Evolutionary conservation across 208 protist species (phyloP), one percentile per base, ranked within the genome.

Genomic region (Acanthamoeba polyphaga): DNA sequence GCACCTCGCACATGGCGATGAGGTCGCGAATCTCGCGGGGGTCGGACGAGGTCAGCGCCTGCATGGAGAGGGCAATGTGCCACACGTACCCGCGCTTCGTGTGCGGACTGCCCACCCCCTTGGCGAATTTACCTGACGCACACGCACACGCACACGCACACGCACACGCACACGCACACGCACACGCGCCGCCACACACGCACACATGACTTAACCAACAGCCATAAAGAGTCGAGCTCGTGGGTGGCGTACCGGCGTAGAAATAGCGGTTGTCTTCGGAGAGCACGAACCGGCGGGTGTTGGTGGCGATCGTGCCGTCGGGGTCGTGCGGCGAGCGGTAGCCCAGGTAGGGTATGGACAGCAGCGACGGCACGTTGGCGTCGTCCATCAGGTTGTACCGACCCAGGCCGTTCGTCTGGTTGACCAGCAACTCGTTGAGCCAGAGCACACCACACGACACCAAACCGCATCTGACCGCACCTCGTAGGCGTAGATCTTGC

Each of bases 401-500:
- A 2, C 96, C 96, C n/a, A 38, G 68, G 24, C 96, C 94, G 64
- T 96, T 91, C 49, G 64, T 78, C 89, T 91, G 87, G n/a, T n/a
- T n/a, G n/a, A n/a, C n/a, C n/a, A 89, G 27, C 12, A 6, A 89
- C 24, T 62, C 34, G 24, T 27, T n/a, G 8, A 89, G 64, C 34
- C 7, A 4, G 72, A 55, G 24, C 10, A 8, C n/a, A 29, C 64
- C 38, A 38, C 38, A 38, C 38, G 38, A 38, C 38, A 53, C 10
- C 2, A 55, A 7, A 17, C 49, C 53, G 22, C 2, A 10, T 0
- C 8, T 0, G 10, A 17, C 1, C 27, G 12, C 88, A 95, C 94
- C 85, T 96, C 96, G 53, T 96, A 96, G 46, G 96, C 96, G 95
- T 94, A 96, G 7, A 96, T 93, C 60, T 66, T 64, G 10, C 93